Base-by-base conservation (phyloP, 78 protist genomes). In the Blattamonas nauphoetae region DNA sequence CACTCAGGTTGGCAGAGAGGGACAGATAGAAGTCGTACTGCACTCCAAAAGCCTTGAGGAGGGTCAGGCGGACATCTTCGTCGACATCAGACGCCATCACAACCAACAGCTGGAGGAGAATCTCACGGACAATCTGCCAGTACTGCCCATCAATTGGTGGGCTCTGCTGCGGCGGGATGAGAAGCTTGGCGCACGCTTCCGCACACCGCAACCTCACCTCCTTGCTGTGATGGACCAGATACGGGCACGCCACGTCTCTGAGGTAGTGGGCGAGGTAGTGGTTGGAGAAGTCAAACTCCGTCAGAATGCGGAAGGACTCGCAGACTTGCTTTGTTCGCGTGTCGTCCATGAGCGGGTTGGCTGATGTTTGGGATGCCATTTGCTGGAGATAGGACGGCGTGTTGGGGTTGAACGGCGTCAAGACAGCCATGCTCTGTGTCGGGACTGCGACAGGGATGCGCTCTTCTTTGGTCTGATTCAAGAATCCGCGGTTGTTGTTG, bases 251-350 rank as follows among this genome's bases (percentile, higher is more conserved):
- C 11, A 55, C 71, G 21, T 55, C 71, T 11, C 71, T 11, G 38
- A 55, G 71, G 71, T 55, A 55, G 71, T 55, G 71, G 71, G 71
- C 71, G 21, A 55, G 71, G 71, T 55, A 55, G 71, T 55, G 71
- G 71, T 55, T 11, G 21, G 71, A 55, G 71, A 55, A 55, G 71
- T 55, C 71, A 21, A 55, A 55, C 21, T 55, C 71, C 11, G 71
- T 29, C 71, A 55, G 71, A 55, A 55, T 55, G 11, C 21, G 71
- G 71, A 55, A 55, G 71, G 71, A 11, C 71, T 55, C 71, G 71
- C 71, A 55, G 71, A 55, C 21, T 21, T 55, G 71, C 71, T 55
- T 55, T 29, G 71, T 29, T 21, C 38, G 38, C 71, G 11, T 21
- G 21, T 55, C 71, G 71, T 55, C 21, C 71, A 55, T 55, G 38